Evolutionary conservation across 164 flowering plant genomes (phyloP).

Genomic region (Vitis cinerea): DNA sequence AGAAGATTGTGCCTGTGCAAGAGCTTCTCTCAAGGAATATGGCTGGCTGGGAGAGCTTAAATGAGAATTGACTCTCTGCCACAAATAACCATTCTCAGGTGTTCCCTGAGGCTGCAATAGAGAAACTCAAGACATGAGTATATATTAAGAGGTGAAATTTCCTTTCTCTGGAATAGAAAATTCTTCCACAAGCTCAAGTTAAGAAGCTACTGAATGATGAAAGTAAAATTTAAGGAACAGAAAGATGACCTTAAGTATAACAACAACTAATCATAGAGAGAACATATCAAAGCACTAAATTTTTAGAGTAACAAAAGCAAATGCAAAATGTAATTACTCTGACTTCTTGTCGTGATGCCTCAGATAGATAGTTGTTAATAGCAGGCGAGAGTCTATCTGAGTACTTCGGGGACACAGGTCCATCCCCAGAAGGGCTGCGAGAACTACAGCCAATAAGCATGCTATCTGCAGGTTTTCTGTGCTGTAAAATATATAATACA

Average conservation of each 20-base stretch:
- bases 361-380: slow-evolving; percentile 83
- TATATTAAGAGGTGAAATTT: not conserved
- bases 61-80: slow-evolving; percentile 97
- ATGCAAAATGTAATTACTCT: slow-evolving; percentile 45
- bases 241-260: not conserved
- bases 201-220: not conserved
- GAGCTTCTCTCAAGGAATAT: slow-evolving; percentile 96
- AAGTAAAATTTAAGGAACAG: not conserved
- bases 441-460: slow-evolving; percentile 85
- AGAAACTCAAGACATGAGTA: slow-evolving; percentile 12
- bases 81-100: slow-evolving; percentile 83
- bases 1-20: slow-evolving; percentile 98
- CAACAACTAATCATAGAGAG: not conserved
- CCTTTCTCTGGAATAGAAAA: not conserved
- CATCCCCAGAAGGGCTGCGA: slow-evolving; percentile 78
- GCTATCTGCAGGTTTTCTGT: slow-evolving; percentile 76
- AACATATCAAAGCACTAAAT: not conserved
- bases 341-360: slow-evolving; percentile 96
- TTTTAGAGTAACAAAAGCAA: not conserved
- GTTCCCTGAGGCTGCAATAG: slow-evolving; percentile 79
- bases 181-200: not conserved
- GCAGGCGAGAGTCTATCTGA: slow-evolving; percentile 98
- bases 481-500: slow-evolving; percentile 50
- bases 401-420: slow-evolving; percentile 78
- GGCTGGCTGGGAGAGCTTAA: slow-evolving; percentile 98